These are phyloP conservation scores for Aspergillus candidus DNA, from an alignment of 2,329 filamentous ascomycete genomes.

Conservation along the genomic window DNA sequence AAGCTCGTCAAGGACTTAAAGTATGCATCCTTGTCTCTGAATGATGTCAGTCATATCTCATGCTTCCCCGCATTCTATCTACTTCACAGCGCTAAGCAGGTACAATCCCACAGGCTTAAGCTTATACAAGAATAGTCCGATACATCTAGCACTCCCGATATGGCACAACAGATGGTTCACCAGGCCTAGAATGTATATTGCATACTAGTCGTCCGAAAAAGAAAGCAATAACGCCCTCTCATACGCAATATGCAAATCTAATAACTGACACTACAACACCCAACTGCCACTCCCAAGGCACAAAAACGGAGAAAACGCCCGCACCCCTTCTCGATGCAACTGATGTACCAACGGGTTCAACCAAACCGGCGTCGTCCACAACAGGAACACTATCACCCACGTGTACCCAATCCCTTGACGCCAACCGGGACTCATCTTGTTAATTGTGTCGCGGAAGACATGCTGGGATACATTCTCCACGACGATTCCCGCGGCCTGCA, in stretches of 20 bases:
- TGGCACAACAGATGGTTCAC: no score
- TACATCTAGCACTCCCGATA: no score
- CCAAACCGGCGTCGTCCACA: conserved; percentile 15
- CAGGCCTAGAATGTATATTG: no score
- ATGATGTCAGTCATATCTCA: no score
- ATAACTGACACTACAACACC: background rate
- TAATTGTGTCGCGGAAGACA: background rate
- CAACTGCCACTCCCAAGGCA: background rate
- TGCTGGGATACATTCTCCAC: conserved; percentile 3
- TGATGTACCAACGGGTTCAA: conserved; percentile 14
- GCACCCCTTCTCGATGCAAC: conserved; percentile 10
- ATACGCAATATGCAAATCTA: background rate
- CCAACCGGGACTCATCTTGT: background rate
- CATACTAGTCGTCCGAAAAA: background rate
- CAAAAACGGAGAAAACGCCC: conserved; percentile 13
- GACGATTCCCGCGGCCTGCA: conserved; percentile 12
- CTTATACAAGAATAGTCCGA: no score
- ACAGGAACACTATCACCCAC: conserved; percentile 13
- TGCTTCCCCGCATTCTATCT: no score
- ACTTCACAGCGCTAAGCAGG: no score
- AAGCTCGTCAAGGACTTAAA: no score
- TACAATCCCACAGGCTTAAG: no score
- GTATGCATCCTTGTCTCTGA: no score
- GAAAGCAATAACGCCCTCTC: background rate
- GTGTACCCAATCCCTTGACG: conserved; percentile 9